Evolutionary conservation across 2,329 filamentous ascomycete species (phyloP).

Genomic region (Xylariomycetidae sp.): DNA sequence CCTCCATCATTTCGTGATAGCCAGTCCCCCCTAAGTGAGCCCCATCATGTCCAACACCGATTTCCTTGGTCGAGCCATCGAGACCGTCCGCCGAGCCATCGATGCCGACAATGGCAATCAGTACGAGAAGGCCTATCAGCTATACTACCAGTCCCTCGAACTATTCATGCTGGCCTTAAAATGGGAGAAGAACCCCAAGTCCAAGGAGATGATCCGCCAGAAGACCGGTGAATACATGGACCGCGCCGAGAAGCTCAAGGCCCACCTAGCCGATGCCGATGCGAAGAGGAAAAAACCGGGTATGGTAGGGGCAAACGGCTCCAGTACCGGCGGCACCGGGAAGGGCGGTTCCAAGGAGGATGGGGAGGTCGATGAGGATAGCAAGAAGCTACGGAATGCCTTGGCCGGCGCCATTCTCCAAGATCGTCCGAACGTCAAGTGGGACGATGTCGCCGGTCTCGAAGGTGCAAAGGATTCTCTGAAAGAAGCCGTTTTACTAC

Average conservation of each 20-base stretch:
- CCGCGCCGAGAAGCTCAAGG: conserved; percentile 95
- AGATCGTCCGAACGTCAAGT: conserved; percentile 93
- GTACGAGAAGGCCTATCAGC: conserved; percentile 94
- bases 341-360: conserved; percentile 53
- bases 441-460: conserved; percentile 96
- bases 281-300: conserved; percentile 66
- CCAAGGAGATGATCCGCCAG: conserved; percentile 93
- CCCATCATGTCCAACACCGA: conserved; percentile 86
- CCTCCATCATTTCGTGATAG: conserved; percentile 2
- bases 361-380: conserved; percentile 75
- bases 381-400: conserved; percentile 90
- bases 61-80: conserved; percentile 94
- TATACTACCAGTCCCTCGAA: conserved; percentile 93
- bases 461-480: conserved; percentile 93
- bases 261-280: conserved; percentile 74
- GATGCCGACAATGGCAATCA: conserved; percentile 92
- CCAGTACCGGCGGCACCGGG: conserved; percentile 57
- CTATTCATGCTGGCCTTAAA: conserved; percentile 98
- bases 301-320: conserved; percentile 68
- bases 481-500: conserved; percentile 95
- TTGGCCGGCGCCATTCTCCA: conserved; percentile 88
- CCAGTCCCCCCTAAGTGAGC: conserved; percentile 1
- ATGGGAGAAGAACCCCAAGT: conserved; percentile 98
- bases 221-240: conserved; percentile 98
- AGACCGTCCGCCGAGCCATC: conserved; percentile 95